Evolutionary conservation across 2,329 filamentous ascomycete genomes (phyloP).

Genomic region (Trichoderma koningiopsis): DNA sequence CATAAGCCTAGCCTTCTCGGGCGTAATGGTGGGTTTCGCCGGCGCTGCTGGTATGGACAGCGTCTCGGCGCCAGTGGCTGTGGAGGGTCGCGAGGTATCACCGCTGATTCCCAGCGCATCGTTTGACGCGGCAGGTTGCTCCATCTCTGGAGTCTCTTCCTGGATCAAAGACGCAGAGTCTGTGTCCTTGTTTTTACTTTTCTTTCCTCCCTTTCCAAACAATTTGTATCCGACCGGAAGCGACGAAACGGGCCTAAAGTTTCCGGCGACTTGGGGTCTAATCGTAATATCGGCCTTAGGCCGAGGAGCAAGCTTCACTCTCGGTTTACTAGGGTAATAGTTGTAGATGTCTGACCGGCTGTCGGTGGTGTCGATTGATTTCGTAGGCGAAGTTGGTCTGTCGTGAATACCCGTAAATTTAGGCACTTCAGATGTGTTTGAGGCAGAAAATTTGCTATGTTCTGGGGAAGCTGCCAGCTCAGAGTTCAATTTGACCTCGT

Average conservation of each 20-base stretch:
- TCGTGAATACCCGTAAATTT: constrained; percentile 53
- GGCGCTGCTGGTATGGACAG: constrained; percentile 44
- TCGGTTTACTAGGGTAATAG: constrained; percentile 65
- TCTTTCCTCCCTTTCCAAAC: constrained; percentile 61
- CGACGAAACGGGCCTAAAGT: constrained; percentile 72
- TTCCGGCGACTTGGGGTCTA: constrained; percentile 62
- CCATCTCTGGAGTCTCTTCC: constrained; percentile 43
- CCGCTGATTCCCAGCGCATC: constrained; percentile 32
- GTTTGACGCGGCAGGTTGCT: constrained; percentile 42
- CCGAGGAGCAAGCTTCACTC: constrained; percentile 85
- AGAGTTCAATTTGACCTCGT: constrained; percentile 53
- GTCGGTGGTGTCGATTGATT: constrained; percentile 49
- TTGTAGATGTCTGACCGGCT: constrained; percentile 54
- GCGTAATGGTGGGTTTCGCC: constrained; percentile 63
- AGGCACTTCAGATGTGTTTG: constrained; percentile 53
- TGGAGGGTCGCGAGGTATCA: constrained; percentile 42
- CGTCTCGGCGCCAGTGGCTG: constrained; percentile 50
- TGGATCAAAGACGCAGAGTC: constrained; percentile 34
- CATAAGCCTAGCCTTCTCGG: constrained; percentile 90
- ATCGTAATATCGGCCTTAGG: constrained; percentile 70
- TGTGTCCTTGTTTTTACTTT: constrained; percentile 38
- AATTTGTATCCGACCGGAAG: constrained; percentile 80
- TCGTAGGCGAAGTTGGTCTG: constrained; percentile 49
- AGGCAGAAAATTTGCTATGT: constrained; percentile 50
- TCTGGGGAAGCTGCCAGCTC: constrained; percentile 55